Conservation (phyloP, 768 basidiomycete genomes). For the Collybia sp. region DNA sequence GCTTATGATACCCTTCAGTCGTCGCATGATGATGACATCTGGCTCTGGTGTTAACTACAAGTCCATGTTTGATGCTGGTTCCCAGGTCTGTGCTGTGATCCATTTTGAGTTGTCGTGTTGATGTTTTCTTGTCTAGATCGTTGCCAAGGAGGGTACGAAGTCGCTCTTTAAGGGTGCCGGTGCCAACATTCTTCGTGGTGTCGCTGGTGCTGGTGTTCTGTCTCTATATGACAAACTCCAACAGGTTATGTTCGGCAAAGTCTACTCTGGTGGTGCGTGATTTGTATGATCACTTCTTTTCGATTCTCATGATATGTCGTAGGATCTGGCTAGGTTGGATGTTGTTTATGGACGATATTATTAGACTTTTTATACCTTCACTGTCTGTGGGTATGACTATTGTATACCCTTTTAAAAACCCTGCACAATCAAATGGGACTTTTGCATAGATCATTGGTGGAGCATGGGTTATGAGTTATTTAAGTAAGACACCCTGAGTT, state of each 20-base stretch:
- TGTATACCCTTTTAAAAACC: slow-evolving; percentile 33
- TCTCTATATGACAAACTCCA: slow-evolving; percentile 99
- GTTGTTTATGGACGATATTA: slow-evolving; percentile 17
- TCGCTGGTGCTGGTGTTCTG: slow-evolving; percentile 99
- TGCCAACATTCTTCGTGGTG: slow-evolving; percentile 95
- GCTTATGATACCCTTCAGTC: slow-evolving; percentile 58
- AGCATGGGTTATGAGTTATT: not conserved
- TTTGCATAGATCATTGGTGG: not conserved
- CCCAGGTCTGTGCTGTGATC: slow-evolving; percentile 40
- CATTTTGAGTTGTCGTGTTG: not conserved
- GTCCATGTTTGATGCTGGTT: slow-evolving; percentile 96
- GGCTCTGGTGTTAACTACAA: slow-evolving; percentile 96
- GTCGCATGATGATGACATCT: slow-evolving; percentile 99
- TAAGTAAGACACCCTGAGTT: not conserved
- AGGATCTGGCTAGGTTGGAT: slow-evolving; percentile 43
- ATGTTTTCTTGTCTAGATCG: slow-evolving; percentile 38
- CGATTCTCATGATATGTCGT: not conserved
- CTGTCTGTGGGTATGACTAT: slow-evolving; percentile 31
- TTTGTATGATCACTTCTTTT: slow-evolving; percentile 1
- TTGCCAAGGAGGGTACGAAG: slow-evolving; percentile 92
- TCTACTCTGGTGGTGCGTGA: slow-evolving; percentile 90
- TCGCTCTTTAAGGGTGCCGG: slow-evolving; percentile 99
- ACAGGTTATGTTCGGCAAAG: slow-evolving; percentile 95
- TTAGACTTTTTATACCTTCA: slow-evolving; percentile 33
- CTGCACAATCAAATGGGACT: not conserved